These are phyloP conservation scores for Wickerhamomyces subpelliculosus DNA, from an alignment of 805 yeast species.

Conservation along the genomic window DNA sequence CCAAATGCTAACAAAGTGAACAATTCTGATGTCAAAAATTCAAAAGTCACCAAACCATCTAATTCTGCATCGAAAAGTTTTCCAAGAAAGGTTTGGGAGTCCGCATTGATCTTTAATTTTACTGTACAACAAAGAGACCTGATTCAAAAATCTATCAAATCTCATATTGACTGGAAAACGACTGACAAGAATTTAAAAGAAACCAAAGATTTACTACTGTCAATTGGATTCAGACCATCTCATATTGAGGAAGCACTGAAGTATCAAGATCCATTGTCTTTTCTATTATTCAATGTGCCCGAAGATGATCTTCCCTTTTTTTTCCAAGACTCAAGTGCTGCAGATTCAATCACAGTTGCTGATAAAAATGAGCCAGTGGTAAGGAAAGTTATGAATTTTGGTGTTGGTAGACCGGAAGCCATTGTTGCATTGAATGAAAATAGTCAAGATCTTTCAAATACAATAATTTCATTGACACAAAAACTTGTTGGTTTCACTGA, in stretches of 20 bases:
- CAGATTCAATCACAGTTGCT: conserved; percentile 39
- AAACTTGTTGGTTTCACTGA: conserved; percentile 22
- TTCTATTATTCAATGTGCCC: conserved; percentile 77
- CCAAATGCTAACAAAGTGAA: too few relatives aligned
- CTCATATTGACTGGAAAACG: conserved; percentile 48
- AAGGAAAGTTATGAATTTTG: conserved; percentile 55
- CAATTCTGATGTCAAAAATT: background rate
- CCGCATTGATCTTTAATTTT: conserved; percentile 62
- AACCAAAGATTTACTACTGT: conserved; percentile 25
- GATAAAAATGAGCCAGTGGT: conserved; percentile 49
- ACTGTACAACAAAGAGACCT: conserved; percentile 53
- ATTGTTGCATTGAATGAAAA: conserved; percentile 37
- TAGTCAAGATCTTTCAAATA: conserved; percentile 37
- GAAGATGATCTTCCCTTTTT: conserved; percentile 83
- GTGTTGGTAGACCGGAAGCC: conserved; percentile 63
- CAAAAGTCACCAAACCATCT: conserved; percentile 3
- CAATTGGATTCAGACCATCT: conserved; percentile 58
- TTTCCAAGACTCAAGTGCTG: conserved; percentile 45
- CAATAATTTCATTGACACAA: conserved; percentile 46
- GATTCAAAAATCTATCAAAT: conserved; percentile 55
- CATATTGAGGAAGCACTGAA: conserved; percentile 70
- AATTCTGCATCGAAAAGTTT: conserved; percentile 19
- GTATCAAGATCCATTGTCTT: conserved; percentile 41
- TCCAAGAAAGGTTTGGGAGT: conserved; percentile 59
- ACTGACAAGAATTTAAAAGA: conserved; percentile 7